Evolutionary conservation across 2,329 filamentous ascomycete species (phyloP).

Genomic region (Seiridium cupressi): DNA sequence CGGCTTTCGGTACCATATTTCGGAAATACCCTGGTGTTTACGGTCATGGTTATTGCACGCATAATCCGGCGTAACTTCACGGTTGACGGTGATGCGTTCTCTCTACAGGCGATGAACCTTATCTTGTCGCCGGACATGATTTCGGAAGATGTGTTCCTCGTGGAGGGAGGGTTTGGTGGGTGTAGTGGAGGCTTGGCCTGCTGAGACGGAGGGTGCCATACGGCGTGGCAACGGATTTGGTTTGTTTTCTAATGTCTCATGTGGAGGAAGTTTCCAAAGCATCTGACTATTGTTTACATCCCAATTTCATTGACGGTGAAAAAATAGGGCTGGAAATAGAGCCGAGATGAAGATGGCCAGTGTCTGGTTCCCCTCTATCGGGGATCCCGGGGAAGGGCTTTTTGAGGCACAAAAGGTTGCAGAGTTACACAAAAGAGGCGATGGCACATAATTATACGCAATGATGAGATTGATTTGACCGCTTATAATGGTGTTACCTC

Average conservation of each 20-base stretch:
- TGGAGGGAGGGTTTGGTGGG: neutral
- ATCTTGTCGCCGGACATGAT: neutral
- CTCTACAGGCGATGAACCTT: neutral
- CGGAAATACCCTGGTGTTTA: neutral
- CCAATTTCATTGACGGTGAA: too few species aligned
- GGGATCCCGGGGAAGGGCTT: too few species aligned
- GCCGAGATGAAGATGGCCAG: too few species aligned
- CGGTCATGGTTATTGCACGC: neutral
- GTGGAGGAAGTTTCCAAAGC: too few species aligned
- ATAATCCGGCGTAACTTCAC: neutral
- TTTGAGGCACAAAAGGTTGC: too few species aligned
- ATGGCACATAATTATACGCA: too few species aligned
- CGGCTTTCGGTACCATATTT: neutral
- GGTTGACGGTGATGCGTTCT: neutral
- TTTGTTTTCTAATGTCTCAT: neutral
- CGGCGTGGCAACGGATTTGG: neutral
- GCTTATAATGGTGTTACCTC: too few species aligned
- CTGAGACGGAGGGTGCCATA: neutral
- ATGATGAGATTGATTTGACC: too few species aligned
- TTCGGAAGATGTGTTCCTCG: neutral
- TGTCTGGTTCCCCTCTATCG: too few species aligned
- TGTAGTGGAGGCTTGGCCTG: neutral
- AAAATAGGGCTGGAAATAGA: too few species aligned
- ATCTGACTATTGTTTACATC: too few species aligned
- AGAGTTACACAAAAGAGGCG: too few species aligned